A percentile compares a stretch with the other conserved stretches of the same genome.
These are phyloP conservation scores for Termitomyces sp. DNA, from an alignment of 768 basidiomycete species.

Conservation along the genomic window DNA sequence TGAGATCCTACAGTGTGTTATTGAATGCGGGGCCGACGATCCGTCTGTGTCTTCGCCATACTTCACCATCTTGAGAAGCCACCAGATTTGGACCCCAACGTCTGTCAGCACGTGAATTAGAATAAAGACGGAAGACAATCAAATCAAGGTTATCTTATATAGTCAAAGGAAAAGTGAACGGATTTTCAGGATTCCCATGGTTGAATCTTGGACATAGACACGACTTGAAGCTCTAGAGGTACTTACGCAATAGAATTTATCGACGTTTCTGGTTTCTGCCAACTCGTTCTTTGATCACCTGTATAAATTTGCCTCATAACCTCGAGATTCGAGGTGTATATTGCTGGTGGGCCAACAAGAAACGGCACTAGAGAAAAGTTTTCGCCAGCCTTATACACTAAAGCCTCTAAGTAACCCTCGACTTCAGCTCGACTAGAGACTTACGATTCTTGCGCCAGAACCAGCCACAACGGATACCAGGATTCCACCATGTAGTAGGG, in stretches of 20 bases:
- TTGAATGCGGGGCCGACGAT: conserved; percentile 42
- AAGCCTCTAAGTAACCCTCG: not conserved
- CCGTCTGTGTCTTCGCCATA: conserved; percentile 42
- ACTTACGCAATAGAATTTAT: not conserved
- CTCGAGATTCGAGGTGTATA: conserved; percentile 45
- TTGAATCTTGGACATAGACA: not conserved
- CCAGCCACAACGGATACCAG: conserved; percentile 31
- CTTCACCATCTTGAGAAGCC: conserved; percentile 26
- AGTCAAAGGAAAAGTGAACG: not conserved
- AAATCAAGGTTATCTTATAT: not conserved
- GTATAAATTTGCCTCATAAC: conserved; percentile 38
- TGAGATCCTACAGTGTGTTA: conserved; percentile 28
- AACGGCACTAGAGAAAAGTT: conserved; percentile 38
- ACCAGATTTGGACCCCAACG: conserved; percentile 9
- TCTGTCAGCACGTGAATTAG: not conserved
- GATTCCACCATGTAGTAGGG: conserved; percentile 40
- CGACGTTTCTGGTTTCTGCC: conserved; percentile 29
- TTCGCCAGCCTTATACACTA: conserved; percentile 34
- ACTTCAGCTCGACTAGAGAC: conserved; percentile 1
- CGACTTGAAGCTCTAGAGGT: not conserved
- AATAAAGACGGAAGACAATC: not conserved
- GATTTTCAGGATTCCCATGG: not conserved
- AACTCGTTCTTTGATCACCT: conserved; percentile 33
- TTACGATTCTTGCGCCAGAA: conserved; percentile 26
- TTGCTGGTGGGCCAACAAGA: conserved; percentile 26